phyloP scores from a whole-genome alignment of 1,284 basidiomycete species.

The Ustilago hordei region DNA sequence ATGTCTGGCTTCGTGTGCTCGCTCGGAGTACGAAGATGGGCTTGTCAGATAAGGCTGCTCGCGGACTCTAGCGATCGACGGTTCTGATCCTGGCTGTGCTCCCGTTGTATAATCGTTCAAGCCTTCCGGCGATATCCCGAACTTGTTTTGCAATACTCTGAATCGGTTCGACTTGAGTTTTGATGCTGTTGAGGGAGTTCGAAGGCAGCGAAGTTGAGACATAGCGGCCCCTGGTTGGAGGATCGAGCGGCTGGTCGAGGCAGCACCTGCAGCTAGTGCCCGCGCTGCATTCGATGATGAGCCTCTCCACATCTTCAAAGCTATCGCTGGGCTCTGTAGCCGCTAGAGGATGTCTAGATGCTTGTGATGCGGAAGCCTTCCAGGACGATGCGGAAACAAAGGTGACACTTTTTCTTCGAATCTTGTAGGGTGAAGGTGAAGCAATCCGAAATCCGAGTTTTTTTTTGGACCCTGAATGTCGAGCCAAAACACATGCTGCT shows the following conservation, averaged over 20 bases:
- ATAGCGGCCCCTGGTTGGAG: neutral
- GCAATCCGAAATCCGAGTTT: conserved; percentile 5
- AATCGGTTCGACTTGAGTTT: neutral
- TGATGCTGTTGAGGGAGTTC: conserved; percentile 10
- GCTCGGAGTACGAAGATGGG: neutral
- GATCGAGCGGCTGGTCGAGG: conserved; percentile 7
- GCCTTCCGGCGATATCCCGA: neutral
- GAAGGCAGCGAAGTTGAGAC: neutral
- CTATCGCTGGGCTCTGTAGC: neutral
- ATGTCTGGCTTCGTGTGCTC: neutral
- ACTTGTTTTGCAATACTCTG: neutral
- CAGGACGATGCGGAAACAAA: neutral
- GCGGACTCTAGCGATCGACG: neutral
- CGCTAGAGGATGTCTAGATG: neutral
- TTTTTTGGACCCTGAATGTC: conserved; percentile 3
- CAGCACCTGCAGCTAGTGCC: neutral
- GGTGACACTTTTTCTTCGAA: neutral
- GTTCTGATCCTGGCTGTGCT: neutral
- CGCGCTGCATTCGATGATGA: neutral
- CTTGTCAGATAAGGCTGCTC: neutral
- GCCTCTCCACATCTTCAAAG: neutral
- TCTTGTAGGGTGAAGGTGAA: neutral
- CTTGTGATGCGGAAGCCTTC: neutral
- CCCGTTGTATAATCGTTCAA: neutral
- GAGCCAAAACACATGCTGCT: neutral